These are phyloP conservation scores for Trichoderma pleuroti DNA, from an alignment of 2,329 filamentous ascomycete species.

Conservation along the genomic window DNA sequence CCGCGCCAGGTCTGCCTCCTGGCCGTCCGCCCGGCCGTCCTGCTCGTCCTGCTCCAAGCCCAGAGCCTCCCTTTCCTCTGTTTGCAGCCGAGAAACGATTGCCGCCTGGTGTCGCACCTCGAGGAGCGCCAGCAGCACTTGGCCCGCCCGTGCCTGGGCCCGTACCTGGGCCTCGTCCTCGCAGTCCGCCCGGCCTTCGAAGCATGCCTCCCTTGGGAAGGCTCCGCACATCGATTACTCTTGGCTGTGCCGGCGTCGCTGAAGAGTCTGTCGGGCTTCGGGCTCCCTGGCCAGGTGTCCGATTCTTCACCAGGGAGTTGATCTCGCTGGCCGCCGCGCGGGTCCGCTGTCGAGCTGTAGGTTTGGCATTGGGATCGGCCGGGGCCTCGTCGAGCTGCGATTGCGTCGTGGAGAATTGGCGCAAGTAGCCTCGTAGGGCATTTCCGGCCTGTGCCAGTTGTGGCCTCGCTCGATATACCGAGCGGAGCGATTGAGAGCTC, in stretches of 20 bases:
- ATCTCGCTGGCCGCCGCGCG: constrained; percentile 36
- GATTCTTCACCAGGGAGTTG: constrained; percentile 29
- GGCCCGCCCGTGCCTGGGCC: not conserved
- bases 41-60: constrained; percentile 24
- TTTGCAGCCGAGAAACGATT: constrained; percentile 22
- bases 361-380: constrained; percentile 18
- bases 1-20: constrained; percentile 19
- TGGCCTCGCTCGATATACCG: constrained; percentile 35
- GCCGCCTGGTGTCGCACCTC: constrained; percentile 12
- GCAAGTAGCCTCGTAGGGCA: constrained; percentile 33
- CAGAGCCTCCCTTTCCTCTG: constrained; percentile 13
- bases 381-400: constrained; percentile 31
- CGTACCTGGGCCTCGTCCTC: constrained; percentile 20
- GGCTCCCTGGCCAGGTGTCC: constrained; percentile 11
- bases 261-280: not conserved
- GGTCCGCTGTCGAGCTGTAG: constrained; percentile 31
- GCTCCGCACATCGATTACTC: constrained; percentile 40
- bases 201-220: constrained; percentile 32
- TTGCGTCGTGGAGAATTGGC: constrained; percentile 40
- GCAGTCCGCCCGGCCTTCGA: constrained; percentile 28
- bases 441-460: constrained; percentile 33
- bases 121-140: not conserved
- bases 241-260: constrained; percentile 26
- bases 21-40: constrained; percentile 17
- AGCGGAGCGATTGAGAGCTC: constrained; percentile 39